Evolutionary conservation across 371 early-diverging fungal species (phyloP), one percentile per base, ranked within the genome.

Genomic region (Fennellomyces sp.): DNA sequence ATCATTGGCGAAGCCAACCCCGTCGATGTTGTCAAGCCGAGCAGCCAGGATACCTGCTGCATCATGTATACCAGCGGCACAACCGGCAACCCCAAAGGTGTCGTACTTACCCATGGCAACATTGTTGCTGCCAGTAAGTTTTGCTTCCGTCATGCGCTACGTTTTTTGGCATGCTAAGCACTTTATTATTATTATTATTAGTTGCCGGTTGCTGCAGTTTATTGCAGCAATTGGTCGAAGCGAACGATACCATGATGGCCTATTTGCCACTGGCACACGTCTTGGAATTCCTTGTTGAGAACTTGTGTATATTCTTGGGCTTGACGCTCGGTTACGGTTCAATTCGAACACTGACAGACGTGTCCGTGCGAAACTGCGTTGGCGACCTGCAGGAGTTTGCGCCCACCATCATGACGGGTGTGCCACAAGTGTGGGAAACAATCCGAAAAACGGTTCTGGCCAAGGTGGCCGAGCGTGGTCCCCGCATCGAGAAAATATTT

Each of bases 61-160:
- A 91, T 97, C 70, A 94, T 96, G 86, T 99, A 98, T 74, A 97
- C 99, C 15, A 94, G 94, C 48, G 99, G 98, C 45, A 92, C 94
- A 1, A 93, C 94, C 2, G 99, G 99, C 19, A 83, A 79, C 48
- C 92, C 96, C 26, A 97, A 96, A 76, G 97, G 96, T 60, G 93
- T 95, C 12, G 73, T 93, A 65, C 71, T 96, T 17, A 83, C 90
- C 13, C 96, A 97, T 72, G 80, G 78, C 47, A 94, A 94, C 68
- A 71, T 98, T 62, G 85, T 97, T 52, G 88, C 82, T 62, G 81
- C 84, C 45, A 69, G 86, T 84, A 81, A 73, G 70, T 72, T n/a
- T n/a, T n/a, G n/a, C n/a, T n/a, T n/a, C n/a, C n/a, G n/a, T n/a
- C n/a, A n/a, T n/a, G n/a, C n/a, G n/a, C n/a, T n/a, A n/a, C n/a